Base-by-base conservation (phyloP, 2,329 filamentous ascomycete genomes). In the Colletotrichum sp. region DNA sequence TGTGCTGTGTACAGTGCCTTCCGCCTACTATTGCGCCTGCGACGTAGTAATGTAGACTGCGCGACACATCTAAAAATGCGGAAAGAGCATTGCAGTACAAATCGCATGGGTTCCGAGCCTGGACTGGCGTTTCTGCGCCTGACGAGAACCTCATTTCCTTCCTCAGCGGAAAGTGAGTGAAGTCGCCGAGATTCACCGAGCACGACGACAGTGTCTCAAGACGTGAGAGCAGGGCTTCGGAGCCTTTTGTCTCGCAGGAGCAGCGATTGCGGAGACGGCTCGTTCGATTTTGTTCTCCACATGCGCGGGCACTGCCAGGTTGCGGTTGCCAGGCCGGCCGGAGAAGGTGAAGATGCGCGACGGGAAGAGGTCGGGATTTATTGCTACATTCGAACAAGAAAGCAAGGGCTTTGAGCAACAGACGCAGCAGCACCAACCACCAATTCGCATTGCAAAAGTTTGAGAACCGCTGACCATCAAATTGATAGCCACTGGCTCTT, bases 331-430 rank as follows among this genome's bases (percentile, higher is more conserved):
- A 55, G 62, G 28, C 57, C 59, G 16, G 67, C n/a, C 26, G 36
- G 36, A 39, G 49, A n/a, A 36, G 67, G 72, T 49, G 36, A 75
- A 30, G 44, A 65, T 26, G 39, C 28, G 64, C 70, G 70, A 73
- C 26, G 67, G 32, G 34, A 32, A 57, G 18, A 26, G 16, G 13
- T 73, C 74, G 74, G 70, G 21, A 76, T 69, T 76, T 76, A 65
- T 76, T 76, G 64, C 74, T 73, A 63, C 6, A 64, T 76, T 74
- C n/a, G 74, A 76, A 69, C 57, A 52, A 18, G 28, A 34, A 34
- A 10, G 39, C 39, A 28, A 69, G 24, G 32, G 13, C 32, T n/a
- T 24, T 59, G 36, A 52, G 44, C 18, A 34, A 49, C 13, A 13
- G 32, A 24, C 30, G 12, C 21, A 18, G 8, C 44, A 18, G 13